Evolutionary conservation across 352 stramenopile species (phyloP).

Genomic region (Phytophthora sp.): DNA sequence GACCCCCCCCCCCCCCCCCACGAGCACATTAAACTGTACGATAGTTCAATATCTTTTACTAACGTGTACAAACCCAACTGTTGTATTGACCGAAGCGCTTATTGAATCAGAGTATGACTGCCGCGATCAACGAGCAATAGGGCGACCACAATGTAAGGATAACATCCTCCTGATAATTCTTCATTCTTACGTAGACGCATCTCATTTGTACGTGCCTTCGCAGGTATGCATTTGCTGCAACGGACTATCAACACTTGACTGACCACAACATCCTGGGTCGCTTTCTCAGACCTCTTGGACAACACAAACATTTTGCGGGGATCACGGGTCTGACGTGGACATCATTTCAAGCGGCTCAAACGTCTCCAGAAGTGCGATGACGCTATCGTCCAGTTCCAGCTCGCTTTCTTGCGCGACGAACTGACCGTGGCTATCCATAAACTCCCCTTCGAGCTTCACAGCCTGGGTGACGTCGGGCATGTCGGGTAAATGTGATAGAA

Average conservation of each 20-base stretch:
- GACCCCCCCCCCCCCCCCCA: no score
- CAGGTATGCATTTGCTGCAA: slow-evolving; percentile 34
- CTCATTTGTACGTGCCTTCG: slow-evolving; percentile 36
- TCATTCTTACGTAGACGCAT: slow-evolving; percentile 37
- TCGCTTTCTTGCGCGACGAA: slow-evolving; percentile 34
- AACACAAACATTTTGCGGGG: slow-evolving; percentile 22
- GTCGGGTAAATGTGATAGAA: slow-evolving; percentile 7
- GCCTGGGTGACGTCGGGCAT: slow-evolving; percentile 14
- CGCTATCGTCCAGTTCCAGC: slow-evolving; percentile 40
- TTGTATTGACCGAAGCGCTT: not conserved
- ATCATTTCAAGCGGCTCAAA: slow-evolving; percentile 51
- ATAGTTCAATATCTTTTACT: not conserved
- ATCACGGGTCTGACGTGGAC: slow-evolving; percentile 30
- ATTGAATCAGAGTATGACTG: not conserved
- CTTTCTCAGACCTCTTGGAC: slow-evolving; percentile 27
- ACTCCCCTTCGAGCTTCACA: slow-evolving; percentile 25
- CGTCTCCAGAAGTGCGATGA: slow-evolving; percentile 45
- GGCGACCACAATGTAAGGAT: slow-evolving; percentile 8
- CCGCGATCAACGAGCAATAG: not conserved
- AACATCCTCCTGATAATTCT: slow-evolving; percentile 14
- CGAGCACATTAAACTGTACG: not conserved
- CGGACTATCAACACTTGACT: slow-evolving; percentile 38
- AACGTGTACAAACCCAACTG: not conserved
- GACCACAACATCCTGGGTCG: slow-evolving; percentile 27
- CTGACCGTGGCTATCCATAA: slow-evolving; percentile 36